A percentile compares a stretch with the other conserved stretches of the same genome.
These are phyloP conservation scores for Aureobasidium pullulans DNA, from an alignment of 2,329 filamentous ascomycete genomes.

Conservation along the genomic window DNA sequence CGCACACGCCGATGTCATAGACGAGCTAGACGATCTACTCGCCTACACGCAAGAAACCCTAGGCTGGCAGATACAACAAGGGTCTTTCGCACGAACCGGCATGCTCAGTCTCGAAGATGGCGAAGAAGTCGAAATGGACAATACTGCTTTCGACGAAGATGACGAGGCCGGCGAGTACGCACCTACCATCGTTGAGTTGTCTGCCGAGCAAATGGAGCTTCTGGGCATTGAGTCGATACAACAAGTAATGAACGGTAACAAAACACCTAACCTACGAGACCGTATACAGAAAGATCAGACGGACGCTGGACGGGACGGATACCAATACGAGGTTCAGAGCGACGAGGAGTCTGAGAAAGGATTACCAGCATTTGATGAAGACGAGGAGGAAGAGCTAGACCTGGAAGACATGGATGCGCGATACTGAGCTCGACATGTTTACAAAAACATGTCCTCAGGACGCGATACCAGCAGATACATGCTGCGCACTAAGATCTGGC, in stretches of 20 bases:
- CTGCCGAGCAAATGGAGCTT: conserved; percentile 34
- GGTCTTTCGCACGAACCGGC: conserved; percentile 45
- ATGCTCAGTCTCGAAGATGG: conserved; percentile 57
- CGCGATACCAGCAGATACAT: too few species aligned
- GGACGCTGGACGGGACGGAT: conserved; percentile 2
- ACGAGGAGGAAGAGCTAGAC: conserved; percentile 19
- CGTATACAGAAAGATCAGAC: conserved; percentile 17
- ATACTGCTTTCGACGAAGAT: conserved; percentile 44
- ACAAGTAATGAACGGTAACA: neutral
- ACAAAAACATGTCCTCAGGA: neutral
- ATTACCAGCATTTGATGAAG: neutral
- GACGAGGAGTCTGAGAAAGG: conserved; percentile 7
- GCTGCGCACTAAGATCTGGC: too few species aligned
- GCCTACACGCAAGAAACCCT: conserved; percentile 47
- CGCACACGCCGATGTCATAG: conserved; percentile 38
- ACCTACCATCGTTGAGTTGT: conserved; percentile 51
- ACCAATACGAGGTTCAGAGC: neutral
- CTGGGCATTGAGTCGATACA: conserved; percentile 26
- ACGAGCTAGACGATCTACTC: conserved; percentile 49
- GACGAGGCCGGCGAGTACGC: conserved; percentile 60
- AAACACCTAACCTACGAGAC: conserved; percentile 15
- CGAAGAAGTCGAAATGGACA: conserved; percentile 53
- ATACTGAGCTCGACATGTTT: neutral
- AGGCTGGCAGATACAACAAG: conserved; percentile 50
- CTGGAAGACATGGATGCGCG: conserved; percentile 16